A percentile compares a stretch with the other conserved stretches of the same genome.
phyloP scores from a whole-genome alignment of 139 green algal species.

The Chloropicon primus region DNA sequence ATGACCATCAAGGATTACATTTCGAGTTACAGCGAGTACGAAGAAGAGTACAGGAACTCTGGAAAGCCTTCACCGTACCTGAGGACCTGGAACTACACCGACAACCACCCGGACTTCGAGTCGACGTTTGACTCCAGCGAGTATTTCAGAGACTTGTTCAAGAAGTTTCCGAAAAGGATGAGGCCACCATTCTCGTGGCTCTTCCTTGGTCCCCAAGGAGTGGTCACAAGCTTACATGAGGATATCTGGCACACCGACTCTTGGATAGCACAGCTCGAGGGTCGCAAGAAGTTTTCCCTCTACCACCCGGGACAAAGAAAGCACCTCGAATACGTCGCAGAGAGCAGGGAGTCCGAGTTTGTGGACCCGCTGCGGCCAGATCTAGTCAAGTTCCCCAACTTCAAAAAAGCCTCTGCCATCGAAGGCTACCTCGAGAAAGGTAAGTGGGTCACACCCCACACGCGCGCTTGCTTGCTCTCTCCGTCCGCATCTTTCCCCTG shows the following conservation, averaged over 20 bases:
- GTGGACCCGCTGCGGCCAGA: constrained; percentile 3
- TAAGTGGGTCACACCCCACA: background rate
- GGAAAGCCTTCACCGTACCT: too few relatives aligned
- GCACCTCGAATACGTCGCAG: background rate
- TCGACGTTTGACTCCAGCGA: too few relatives aligned
- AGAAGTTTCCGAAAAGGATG: background rate
- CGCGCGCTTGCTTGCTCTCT: background rate
- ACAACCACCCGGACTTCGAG: too few relatives aligned
- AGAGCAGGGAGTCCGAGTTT: background rate
- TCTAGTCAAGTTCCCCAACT: constrained; percentile 6
- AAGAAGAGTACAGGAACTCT: too few relatives aligned
- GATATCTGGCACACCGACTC: constrained; percentile 17
- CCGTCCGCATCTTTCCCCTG: background rate
- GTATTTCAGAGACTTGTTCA: constrained; percentile 6
- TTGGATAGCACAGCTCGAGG: constrained; percentile 7
- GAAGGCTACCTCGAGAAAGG: background rate
- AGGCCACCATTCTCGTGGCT: constrained; percentile 15
- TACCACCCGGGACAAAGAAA: constrained; percentile 14
- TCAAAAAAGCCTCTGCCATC: background rate
- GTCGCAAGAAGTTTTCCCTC: constrained; percentile 8
- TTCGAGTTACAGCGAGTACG: too few relatives aligned
- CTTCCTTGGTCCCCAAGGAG: constrained; percentile 10
- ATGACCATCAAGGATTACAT: too few relatives aligned
- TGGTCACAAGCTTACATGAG: constrained; percentile 5
- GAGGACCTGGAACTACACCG: too few relatives aligned